Evolutionary conservation across 1,284 basidiomycete species (phyloP), one percentile per base, ranked within the genome.

Genomic region (Tilletiaria anomala): DNA sequence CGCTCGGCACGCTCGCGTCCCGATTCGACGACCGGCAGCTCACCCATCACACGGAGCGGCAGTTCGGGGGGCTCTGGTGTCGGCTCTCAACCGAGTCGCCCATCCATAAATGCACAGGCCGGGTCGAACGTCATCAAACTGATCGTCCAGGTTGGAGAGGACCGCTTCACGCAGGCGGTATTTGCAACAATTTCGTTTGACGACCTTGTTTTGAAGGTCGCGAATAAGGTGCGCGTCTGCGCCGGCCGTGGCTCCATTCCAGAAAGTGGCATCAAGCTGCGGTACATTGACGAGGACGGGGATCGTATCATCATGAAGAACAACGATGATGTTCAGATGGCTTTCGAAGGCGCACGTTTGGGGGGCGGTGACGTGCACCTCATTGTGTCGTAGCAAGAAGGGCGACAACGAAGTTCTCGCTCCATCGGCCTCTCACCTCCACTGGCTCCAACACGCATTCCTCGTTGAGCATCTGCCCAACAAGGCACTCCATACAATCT

Each of bases 141-240:
- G 47, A 59, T 61, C 37, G 83, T 91, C 41, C 79, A 81, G 67
- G n/a, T 29, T 8, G 77, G 81, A 56, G 80, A 86, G 54, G 88
- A 93, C 63, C 79, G 86, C 40, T 93, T 89, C 65, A 80, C 88
- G 48, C 83, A 96, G 47, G 83, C 87, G 65, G 83, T 91, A 10
- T 75, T 84, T 26, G 73, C 79, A 31, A 69, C 73, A 44, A 83
- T 82, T 16, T 76, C 82, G 57, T 91, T 81, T 66, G 72, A 71
- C 43, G 82, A 86, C 26, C 73, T 97, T 36, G 78, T 88, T 45
- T 82, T 88, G 61, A 83, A 82, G 66, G 85, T 96, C 3, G 78
- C 82, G 21, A 80, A 81, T 70, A 96, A 96, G 75, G 84, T 94
- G 53, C 76, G 83, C 17, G 71, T 88, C 3, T 54, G 53, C 21